A percentile compares a stretch with the other conserved stretches of the same genome.
These are phyloP conservation scores for Ramaria sp. DNA, from an alignment of 768 basidiomycete species.

Conservation along the genomic window DNA sequence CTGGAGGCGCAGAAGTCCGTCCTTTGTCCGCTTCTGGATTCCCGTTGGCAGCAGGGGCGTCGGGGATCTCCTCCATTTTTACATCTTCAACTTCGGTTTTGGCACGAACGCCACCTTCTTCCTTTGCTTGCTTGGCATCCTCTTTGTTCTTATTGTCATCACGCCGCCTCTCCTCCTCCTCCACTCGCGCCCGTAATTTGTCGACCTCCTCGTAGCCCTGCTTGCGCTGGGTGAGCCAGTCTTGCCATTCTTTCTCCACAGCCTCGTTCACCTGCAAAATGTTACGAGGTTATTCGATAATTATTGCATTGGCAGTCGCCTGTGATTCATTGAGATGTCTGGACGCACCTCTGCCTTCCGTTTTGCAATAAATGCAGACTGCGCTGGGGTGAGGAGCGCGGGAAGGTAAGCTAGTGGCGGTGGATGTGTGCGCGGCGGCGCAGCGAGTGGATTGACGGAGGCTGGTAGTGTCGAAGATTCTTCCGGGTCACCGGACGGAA, in stretches of 20 bases:
- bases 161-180: conserved; percentile 49
- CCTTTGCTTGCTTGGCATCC: conserved; percentile 1
- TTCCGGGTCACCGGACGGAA: conserved; percentile 28
- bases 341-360: conserved; percentile 52
- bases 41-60: conserved; percentile 8
- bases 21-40: background rate
- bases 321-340: background rate
- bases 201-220: conserved; percentile 52
- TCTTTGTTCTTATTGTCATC: conserved; percentile 20
- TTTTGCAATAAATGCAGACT: conserved; percentile 54
- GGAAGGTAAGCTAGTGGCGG: conserved; percentile 75
- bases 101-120: background rate
- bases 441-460: conserved; percentile 29
- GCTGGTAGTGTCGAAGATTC: conserved; percentile 12
- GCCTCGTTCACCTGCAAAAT: conserved; percentile 44
- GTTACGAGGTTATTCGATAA: conserved; percentile 2
- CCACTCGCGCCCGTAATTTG: conserved; percentile 50
- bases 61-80: conserved; percentile 3
- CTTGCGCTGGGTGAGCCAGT: conserved; percentile 51
- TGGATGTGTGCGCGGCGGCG: conserved; percentile 53
- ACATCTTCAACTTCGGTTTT: background rate
- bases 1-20: background rate
- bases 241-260: conserved; percentile 56
- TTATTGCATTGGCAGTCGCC: background rate
- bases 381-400: conserved; percentile 51